phyloP scores from a whole-genome alignment of 2,329 filamentous ascomycete species.

The Calonectria pseudoreteaudii region DNA sequence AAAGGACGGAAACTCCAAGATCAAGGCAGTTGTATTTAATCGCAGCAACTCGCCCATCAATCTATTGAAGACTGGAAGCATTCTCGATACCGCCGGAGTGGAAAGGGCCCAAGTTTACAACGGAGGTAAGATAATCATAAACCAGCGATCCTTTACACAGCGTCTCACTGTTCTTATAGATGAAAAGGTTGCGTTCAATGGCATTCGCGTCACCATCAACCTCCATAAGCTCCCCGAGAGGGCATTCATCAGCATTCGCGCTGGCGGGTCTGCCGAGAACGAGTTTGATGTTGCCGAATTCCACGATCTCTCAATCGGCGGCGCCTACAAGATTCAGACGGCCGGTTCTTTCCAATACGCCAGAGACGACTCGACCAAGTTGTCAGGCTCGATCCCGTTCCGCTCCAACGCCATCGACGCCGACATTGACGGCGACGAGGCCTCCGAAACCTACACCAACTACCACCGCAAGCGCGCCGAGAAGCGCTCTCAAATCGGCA shows the following conservation, averaged over 20 bases:
- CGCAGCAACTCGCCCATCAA: constrained; percentile 56
- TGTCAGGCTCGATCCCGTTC: background rate
- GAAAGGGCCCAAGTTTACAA: constrained; percentile 62
- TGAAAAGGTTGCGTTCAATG: background rate
- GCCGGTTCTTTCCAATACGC: background rate
- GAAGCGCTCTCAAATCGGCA: background rate
- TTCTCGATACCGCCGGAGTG: constrained; percentile 60
- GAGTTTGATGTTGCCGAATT: background rate
- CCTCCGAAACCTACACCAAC: background rate
- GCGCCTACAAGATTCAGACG: background rate
- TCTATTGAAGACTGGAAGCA: constrained; percentile 60
- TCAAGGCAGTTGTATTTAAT: constrained; percentile 62
- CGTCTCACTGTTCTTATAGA: background rate
- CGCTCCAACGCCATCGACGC: background rate
- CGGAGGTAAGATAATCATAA: constrained; percentile 44
- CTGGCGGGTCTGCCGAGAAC: background rate
- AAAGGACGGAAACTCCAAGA: constrained; percentile 57
- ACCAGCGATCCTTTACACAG: background rate
- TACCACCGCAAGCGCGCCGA: background rate
- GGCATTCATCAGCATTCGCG: background rate
- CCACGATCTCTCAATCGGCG: background rate
- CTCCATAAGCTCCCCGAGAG: background rate
- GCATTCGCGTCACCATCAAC: background rate
- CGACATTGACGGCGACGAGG: background rate
- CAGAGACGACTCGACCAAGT: background rate